Conservation (phyloP, 495 filamentous ascomycete genomes). For the Penicillium atrosanguineum region DNA sequence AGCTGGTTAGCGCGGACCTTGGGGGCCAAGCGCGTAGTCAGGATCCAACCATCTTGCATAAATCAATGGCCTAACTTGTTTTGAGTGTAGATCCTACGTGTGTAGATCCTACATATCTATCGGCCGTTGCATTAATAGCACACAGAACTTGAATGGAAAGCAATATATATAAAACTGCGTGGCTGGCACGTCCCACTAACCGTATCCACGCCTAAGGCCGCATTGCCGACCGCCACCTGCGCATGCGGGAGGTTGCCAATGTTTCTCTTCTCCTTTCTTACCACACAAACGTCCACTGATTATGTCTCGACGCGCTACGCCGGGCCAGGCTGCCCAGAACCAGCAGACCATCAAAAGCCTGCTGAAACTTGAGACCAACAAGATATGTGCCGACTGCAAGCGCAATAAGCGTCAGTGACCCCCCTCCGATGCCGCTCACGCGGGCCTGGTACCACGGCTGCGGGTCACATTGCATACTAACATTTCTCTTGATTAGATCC, state of each 20-base stretch:
- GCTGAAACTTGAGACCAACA: slow-evolving; percentile 89
- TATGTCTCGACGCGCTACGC: slow-evolving; percentile 85
- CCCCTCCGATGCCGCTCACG: slow-evolving; percentile 14
- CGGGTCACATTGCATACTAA: slow-evolving; percentile 2
- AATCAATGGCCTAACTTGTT: neutral
- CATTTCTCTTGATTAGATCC: slow-evolving; percentile 59
- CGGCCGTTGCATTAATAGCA: neutral
- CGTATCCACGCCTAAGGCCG: slow-evolving; percentile 26
- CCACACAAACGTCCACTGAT: slow-evolving; percentile 15
- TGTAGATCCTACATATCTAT: neutral
- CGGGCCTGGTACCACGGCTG: slow-evolving; percentile 2
- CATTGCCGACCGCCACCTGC: slow-evolving; percentile 25
- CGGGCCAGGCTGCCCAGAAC: slow-evolving; percentile 86
- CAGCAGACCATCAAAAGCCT: slow-evolving; percentile 86
- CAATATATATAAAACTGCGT: slow-evolving; percentile 22
- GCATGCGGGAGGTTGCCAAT: slow-evolving; percentile 17
- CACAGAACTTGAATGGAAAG: neutral
- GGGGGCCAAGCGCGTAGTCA: neutral
- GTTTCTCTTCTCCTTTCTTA: slow-evolving; percentile 21
- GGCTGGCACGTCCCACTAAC: slow-evolving; percentile 14
- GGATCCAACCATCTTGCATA: neutral
- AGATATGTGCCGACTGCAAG: slow-evolving; percentile 97
- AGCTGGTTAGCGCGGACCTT: slow-evolving; percentile 2
- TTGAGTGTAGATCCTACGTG: neutral
- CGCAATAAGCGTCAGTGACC: slow-evolving; percentile 82